Conservation (phyloP, 2,329 filamentous ascomycete species). For the Beauveria varroae region DNA sequence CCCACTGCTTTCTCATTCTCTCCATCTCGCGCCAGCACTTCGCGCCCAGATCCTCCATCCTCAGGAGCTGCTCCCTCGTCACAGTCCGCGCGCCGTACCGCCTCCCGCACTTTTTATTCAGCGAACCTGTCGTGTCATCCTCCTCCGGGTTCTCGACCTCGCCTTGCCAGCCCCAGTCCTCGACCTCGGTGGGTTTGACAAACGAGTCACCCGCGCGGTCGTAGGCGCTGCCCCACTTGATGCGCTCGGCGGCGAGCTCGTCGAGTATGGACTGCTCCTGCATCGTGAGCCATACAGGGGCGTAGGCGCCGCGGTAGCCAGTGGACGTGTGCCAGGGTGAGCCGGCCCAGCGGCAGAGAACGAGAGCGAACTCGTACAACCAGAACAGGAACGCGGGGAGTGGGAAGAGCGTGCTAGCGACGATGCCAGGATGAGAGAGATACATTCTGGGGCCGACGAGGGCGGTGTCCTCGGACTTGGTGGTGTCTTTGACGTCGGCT, state of each 20-base stretch:
- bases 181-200: conserved; percentile 72
- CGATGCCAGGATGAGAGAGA: conserved; percentile 78
- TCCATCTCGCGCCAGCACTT: conserved; percentile 66
- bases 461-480: conserved; percentile 11
- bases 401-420: conserved; percentile 73
- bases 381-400: conserved; percentile 62
- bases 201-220: conserved; percentile 49
- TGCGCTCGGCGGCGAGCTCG: conserved; percentile 41
- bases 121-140: conserved; percentile 37
- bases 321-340: conserved; percentile 80
- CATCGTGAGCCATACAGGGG: conserved; percentile 72
- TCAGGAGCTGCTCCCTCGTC: conserved; percentile 50
- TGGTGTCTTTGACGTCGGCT: conserved; percentile 14
- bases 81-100: conserved; percentile 50
- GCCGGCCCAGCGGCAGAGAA: conserved; percentile 67
- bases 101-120: conserved; percentile 48
- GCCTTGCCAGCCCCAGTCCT: conserved; percentile 75
- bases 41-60: conserved; percentile 56
- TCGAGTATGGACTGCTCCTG: conserved; percentile 57
- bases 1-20: conserved; percentile 60
- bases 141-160: conserved; percentile 39
- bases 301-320: conserved; percentile 69
- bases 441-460: conserved; percentile 55
- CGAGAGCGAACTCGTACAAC: conserved; percentile 60
- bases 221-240: conserved; percentile 80